Evolutionary conservation across 306 rosid genomes (phyloP).

Genomic region (Quillaja saponaria): DNA sequence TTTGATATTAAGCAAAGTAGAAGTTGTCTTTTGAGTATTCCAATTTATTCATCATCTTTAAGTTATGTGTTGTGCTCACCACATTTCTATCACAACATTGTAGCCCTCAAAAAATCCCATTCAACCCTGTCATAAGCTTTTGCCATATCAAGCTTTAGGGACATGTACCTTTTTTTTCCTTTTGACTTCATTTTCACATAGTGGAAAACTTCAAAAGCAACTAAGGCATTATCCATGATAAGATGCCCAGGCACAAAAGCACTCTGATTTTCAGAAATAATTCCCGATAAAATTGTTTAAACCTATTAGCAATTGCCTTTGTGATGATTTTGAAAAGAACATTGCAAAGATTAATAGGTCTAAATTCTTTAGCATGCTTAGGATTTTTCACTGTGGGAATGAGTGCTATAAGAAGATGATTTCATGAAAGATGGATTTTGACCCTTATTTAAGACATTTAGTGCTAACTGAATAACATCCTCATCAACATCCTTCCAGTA

Average conservation of each 20-base stretch:
- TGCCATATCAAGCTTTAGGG: neutral
- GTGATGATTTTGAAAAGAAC: neutral
- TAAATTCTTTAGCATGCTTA: neutral
- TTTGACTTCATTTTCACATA: too few relatives aligned
- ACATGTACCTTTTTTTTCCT: neutral
- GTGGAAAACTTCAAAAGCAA: too few relatives aligned
- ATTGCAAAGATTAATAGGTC: neutral
- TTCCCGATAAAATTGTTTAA: neutral
- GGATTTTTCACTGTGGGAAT: neutral
- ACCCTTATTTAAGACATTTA: neutral
- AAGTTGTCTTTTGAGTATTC: too few relatives aligned
- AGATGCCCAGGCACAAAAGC: neutral
- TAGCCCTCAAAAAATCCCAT: neutral
- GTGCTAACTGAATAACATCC: neutral
- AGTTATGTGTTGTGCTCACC: too few relatives aligned
- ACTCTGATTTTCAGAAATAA: neutral
- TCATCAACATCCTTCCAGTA: neutral
- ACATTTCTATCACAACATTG: too few relatives aligned
- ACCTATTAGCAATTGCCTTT: neutral
- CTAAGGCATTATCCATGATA: neutral
- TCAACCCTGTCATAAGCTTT: neutral
- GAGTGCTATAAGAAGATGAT: too few relatives aligned
- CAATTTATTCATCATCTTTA: too few relatives aligned
- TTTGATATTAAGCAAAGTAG: too few relatives aligned
- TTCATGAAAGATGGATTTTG: too few relatives aligned